Evolutionary conservation across 2,329 filamentous ascomycete species (phyloP), one percentile per base, ranked within the genome.

Genomic region (Ophiocordyceps australis): DNA sequence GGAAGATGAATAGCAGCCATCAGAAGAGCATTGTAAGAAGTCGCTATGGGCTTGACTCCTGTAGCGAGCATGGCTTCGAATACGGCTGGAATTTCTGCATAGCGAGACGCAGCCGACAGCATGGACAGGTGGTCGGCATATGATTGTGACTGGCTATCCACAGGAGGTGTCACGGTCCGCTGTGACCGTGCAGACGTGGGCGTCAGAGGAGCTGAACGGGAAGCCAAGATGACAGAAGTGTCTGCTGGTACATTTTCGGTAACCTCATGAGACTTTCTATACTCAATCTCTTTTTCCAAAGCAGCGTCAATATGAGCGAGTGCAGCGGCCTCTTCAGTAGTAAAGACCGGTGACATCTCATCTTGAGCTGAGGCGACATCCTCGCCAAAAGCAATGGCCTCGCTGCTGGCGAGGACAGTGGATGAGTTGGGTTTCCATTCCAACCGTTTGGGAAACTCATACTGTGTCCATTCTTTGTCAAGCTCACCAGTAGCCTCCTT

Each of bases 11-110:
- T 81, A 10, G 83, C 83, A 5, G 89, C 81, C 39, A 74, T 64
- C 22, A 98, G 59, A 23, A 98, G 63, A 25, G 82, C 79, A 46
- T 94, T 94, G 62, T 98, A 98, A n/a, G 86, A 78, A 24, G 71
- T 63, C 24, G 81, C 71, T 6, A 77, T 79, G 19, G 89, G 89
- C 42, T 72, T 72, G 32, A 92, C 65, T 24, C 81, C 79, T 35
- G 79, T 76, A 24, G 74, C 72, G 34, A 95, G 65, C 72, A 95
- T 81, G 16, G 74, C 69, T 60, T 94, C 81, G 46, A 98, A 98
- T 4, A 89, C 73, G 20, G 74, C 72, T 1, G 86, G 86, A 23
- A 98, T 89, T 46, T 94, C 82, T 10, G 70, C 71, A 66, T 82
- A 91, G 32, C 79, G 74, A 28, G 71, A 65, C 38, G 67, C 58